Conservation (phyloP, 768 basidiomycete genomes). For the Cystobasidium onofrii region DNA sequence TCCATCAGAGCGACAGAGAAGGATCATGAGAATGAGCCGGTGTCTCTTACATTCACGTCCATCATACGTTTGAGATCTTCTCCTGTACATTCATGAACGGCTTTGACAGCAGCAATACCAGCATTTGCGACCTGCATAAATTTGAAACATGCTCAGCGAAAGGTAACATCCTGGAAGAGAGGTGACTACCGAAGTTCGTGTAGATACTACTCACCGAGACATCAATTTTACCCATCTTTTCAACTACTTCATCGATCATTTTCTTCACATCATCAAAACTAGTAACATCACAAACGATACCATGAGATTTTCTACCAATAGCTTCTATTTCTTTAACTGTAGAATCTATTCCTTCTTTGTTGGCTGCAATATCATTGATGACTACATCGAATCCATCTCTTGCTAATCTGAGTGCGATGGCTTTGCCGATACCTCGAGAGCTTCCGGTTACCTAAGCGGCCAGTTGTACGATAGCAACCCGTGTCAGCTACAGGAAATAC, state of each 20-base stretch:
- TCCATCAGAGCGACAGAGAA: not conserved
- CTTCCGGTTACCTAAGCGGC: conserved; percentile 10
- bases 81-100: not conserved
- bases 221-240: conserved; percentile 25
- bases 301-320: conserved; percentile 24
- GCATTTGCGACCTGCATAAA: conserved; percentile 30
- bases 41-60: conserved; percentile 33
- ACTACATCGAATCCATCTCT: conserved; percentile 33
- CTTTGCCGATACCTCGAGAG: conserved; percentile 32
- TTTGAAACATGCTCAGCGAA: too few species aligned
- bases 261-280: conserved; percentile 20
- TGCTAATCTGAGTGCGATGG: conserved; percentile 34
- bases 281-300: conserved; percentile 15
- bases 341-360: conserved; percentile 9
- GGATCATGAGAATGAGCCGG: not conserved
- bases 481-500: too few species aligned
- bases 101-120: conserved; percentile 30
- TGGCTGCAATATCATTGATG: conserved; percentile 30
- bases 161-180: too few species aligned
- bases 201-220: not conserved
- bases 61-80: conserved; percentile 33
- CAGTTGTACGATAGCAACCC: too few species aligned
- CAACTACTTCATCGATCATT: conserved; percentile 29
- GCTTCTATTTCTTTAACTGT: conserved; percentile 32
- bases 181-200: too few species aligned